phyloP scores from a whole-genome alignment of 306 rosid species.

The Quercus wislizeni region DNA sequence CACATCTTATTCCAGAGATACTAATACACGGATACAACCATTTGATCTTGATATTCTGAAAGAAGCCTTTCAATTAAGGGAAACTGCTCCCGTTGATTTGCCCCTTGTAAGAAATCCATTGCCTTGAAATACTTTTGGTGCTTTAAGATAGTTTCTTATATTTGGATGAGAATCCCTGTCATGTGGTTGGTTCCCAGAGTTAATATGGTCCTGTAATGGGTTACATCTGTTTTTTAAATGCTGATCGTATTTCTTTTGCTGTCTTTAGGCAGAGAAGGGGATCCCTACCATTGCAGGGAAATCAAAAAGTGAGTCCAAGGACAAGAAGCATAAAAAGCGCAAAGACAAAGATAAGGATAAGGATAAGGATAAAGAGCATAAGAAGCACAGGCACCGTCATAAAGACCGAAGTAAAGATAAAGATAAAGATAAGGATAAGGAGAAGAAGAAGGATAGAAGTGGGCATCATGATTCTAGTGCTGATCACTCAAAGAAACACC shows the following conservation, averaged over 20 bases:
- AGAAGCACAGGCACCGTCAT: constrained; percentile 82
- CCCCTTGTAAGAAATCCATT: constrained; percentile 62
- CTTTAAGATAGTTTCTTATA: constrained; percentile 7
- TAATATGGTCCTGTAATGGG: background rate
- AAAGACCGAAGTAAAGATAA: constrained; percentile 87
- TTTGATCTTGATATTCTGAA: constrained; percentile 78
- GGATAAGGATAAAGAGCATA: constrained; percentile 93
- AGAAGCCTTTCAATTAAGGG: constrained; percentile 86
- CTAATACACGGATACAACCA: constrained; percentile 69
- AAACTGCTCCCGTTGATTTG: constrained; percentile 74
- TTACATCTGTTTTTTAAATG: background rate
- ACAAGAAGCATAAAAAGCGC: constrained; percentile 87
- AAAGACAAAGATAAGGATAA: constrained; percentile 82
- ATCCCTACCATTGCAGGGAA: constrained; percentile 74
- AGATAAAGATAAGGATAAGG: constrained; percentile 95
- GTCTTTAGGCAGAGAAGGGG: constrained; percentile 82
- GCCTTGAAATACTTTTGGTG: constrained; percentile 9
- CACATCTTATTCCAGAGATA: constrained; percentile 57
- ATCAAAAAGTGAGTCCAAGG: constrained; percentile 78
- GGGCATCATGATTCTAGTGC: constrained; percentile 78
- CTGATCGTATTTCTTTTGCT: background rate
- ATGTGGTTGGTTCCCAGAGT: constrained; percentile 4
- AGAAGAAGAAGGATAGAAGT: constrained; percentile 85
- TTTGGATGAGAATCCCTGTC: constrained; percentile 9
- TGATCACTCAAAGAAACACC: constrained; percentile 88